These are phyloP conservation scores for Calonectria ilicicola DNA, from an alignment of 2,329 filamentous ascomycete species.

Conservation along the genomic window DNA sequence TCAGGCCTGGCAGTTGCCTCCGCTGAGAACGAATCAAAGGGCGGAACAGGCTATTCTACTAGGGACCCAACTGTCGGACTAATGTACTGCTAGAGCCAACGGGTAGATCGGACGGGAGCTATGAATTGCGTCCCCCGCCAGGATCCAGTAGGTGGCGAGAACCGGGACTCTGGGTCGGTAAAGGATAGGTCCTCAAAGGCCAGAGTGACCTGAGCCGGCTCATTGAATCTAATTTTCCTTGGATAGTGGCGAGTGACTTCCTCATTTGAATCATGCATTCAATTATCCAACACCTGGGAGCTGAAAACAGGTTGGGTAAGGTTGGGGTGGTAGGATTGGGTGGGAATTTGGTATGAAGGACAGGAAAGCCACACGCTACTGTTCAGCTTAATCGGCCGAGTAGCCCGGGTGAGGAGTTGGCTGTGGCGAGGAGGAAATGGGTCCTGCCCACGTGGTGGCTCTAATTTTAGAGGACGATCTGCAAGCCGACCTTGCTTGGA, in stretches of 20 bases:
- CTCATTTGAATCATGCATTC: neutral
- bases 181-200: slow-evolving; percentile 5
- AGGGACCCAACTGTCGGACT: neutral
- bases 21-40: neutral
- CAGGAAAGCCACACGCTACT: neutral
- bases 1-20: neutral
- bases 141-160: slow-evolving; percentile 8
- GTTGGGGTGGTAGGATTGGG: neutral
- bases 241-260: slow-evolving; percentile 1
- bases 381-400: slow-evolving; percentile 25
- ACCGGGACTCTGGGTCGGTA: slow-evolving; percentile 3
- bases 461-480: slow-evolving; percentile 27
- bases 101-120: slow-evolving; percentile 16
- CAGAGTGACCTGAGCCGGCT: neutral
- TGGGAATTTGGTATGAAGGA: neutral
- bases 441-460: slow-evolving; percentile 19
- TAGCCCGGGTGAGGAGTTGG: slow-evolving; percentile 8
- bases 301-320: neutral
- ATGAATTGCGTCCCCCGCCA: neutral
- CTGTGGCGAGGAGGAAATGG: slow-evolving; percentile 12
- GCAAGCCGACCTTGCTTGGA: slow-evolving; percentile 12
- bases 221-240: neutral
- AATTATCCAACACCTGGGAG: neutral
- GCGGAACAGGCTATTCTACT: neutral
- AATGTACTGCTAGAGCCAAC: neutral